Conservation (phyloP, 352 stramenopile genomes). For the Globisporangium barbulae region DNA sequence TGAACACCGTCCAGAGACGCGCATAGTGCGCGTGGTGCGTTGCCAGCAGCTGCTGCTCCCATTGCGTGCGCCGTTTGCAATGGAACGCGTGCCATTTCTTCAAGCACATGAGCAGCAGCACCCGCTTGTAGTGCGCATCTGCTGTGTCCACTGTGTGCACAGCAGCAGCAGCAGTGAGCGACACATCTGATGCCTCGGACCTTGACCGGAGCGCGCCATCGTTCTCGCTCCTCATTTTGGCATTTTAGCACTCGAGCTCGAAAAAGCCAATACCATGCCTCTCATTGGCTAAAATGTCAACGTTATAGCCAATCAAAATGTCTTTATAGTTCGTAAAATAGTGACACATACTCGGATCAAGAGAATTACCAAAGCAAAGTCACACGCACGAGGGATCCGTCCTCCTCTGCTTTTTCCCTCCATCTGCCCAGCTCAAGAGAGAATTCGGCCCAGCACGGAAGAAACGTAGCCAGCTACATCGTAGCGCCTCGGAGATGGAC, state of each 20-base stretch:
- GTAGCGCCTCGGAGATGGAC: constrained; percentile 4
- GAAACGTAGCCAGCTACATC: constrained; percentile 10
- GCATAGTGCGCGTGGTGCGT: constrained; percentile 14
- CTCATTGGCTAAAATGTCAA: background rate
- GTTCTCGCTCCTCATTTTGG: background rate
- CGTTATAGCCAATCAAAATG: background rate
- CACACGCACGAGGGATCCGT: background rate
- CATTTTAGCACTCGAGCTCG: background rate
- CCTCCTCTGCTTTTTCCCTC: background rate
- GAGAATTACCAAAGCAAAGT: background rate
- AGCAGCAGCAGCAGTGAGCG: background rate
- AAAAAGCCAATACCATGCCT: background rate
- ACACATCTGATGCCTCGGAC: background rate
- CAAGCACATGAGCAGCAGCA: background rate
- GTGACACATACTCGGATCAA: background rate
- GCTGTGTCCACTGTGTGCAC: background rate
- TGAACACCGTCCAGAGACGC: constrained; percentile 14
- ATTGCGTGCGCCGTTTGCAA: constrained; percentile 2
- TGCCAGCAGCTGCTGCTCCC: constrained; percentile 16
- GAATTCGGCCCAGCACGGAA: constrained; percentile 28
- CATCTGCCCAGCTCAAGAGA: background rate
- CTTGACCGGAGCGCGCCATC: background rate
- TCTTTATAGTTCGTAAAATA: background rate
- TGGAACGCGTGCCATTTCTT: constrained; percentile 3
- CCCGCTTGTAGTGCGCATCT: background rate